These are phyloP conservation scores for Carex arenaria DNA, from an alignment of 202 grass and related monocot genomes.

Conservation along the genomic window DNA sequence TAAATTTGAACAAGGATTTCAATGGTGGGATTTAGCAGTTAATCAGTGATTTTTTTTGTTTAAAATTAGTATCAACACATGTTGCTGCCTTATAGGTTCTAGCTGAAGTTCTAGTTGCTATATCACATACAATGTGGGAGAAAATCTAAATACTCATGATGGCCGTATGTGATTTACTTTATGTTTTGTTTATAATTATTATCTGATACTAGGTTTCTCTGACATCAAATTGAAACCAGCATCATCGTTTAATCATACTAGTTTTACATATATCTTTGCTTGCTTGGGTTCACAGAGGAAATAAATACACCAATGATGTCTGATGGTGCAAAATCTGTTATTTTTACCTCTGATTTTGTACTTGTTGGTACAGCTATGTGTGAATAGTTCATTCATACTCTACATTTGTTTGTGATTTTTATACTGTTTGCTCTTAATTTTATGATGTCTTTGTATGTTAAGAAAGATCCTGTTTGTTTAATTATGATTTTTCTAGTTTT, in stretches of 20 bases:
- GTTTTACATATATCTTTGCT: neutral
- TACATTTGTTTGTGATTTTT: neutral
- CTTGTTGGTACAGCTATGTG: neutral
- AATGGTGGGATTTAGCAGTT: neutral
- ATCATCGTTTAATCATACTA: neutral
- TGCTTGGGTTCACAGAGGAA: slow-evolving; percentile 38
- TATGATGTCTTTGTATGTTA: neutral
- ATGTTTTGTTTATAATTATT: neutral
- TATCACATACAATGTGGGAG: neutral
- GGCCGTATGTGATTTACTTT: neutral
- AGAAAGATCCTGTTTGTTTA: neutral
- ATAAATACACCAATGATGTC: slow-evolving; percentile 35
- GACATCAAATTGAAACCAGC: neutral
- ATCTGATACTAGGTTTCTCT: neutral
- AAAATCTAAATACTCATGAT: neutral
- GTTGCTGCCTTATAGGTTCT: neutral
- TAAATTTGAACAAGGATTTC: neutral
- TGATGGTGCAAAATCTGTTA: slow-evolving; percentile 20
- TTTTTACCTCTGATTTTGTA: neutral
- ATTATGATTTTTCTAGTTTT: neutral
- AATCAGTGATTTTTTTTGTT: no score
- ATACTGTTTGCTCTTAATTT: neutral
- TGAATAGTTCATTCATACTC: neutral
- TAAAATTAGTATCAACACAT: no score
- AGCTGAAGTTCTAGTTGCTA: neutral